Evolutionary conservation across 352 stramenopile genomes (phyloP), one percentile per base, ranked within the genome.

Genomic region (Poterioochromonas sp.): DNA sequence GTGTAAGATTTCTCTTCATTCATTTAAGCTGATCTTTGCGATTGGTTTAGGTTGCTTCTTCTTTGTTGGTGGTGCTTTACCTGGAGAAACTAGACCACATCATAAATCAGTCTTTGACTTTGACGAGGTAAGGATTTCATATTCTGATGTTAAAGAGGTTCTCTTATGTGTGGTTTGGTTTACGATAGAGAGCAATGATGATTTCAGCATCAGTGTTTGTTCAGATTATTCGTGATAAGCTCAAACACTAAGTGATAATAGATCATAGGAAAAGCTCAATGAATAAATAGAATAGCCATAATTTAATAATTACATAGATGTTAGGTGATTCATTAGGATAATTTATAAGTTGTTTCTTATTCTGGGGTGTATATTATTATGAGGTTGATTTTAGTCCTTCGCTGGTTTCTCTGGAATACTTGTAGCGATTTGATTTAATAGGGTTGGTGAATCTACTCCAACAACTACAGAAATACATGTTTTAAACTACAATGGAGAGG

Each of bases 391-490:
- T 71, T 29, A 71, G 1, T 71, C 62, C 39, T 71, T 71, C 62
- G 26, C 11, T 47, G 8, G 34, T 29, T 71, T 71, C 3, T 78
- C 71, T 1, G 80, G 80, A 47, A 83, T 83, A 71, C 83, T 77
- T 34, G 79, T 77, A 15, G 49, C 53, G 26, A 83, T 78, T 58
- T 83, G 78, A n/a, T 79, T 78, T 35, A 82, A 54, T 37, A 83
- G 70, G n/a, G 78, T 78, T 22, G 81, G 81, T 39, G 81, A 70
- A 39, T 84, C 81, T 20, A 80, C 82, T 1, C 81, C 81, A 20
- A 60, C 37, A 5, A 84, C 54, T 3, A 73, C 79, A n/a, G 80
- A 39, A 32, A 84, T 53, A 51, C 41, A 69, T 53, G 18, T 47
- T 63, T 51, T 62, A 11, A 35, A 44, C 79, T 80, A 65, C 64